Evolutionary conservation across 2,329 filamentous ascomycete genomes (phyloP), one percentile per base, ranked within the genome.

Genomic region (Mariannaea elegans): DNA sequence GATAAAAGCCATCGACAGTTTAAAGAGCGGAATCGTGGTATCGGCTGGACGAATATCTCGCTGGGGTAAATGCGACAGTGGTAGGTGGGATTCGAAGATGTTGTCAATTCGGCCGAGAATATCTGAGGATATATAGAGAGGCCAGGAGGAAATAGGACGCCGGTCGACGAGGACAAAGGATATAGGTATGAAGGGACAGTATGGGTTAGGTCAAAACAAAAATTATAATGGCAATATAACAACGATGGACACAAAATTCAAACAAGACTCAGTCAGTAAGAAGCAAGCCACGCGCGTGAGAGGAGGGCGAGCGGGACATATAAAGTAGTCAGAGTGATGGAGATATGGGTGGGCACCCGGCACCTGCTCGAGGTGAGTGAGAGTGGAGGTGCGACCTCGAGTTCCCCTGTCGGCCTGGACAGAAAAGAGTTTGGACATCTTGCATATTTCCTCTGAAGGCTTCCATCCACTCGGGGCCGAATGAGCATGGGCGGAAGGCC

Each of bases 221-320:
- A 57, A 56, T 56, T 42, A 60, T 38, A 36, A 63, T 31, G 31
- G 38, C 53, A 63, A 44, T 55, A 51, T 47, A 53, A 51, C 16
- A 34, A 50, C 39, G 49, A 56, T 49, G 57, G 54, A 49, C 60
- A 67, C 56, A 55, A 45, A 58, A 19, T 62, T 41, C 54, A 59
- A 46, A 47, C 58, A 56, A 63, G 52, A 61, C 57, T 61, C 63
- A 49, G 56, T 42, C 52, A 61, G 50, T 51, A 42, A 62, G 56
- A 32, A 57, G 45, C 45, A 50, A 32, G 39, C 51, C 56, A 36
- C 61, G 58, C 68, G 62, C 58, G 64, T 61, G 63, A 59, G 62
- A 61, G 67, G 69, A 67, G 70, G 72, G 71, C 41, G 60, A 42
- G 57, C 52, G 57, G 69, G 59, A 53, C 65, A 73, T 75, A 74